Evolutionary conservation across 139 green algal species (phyloP), one percentile per base, ranked within the genome.

Genomic region (Marvania coccoides): DNA sequence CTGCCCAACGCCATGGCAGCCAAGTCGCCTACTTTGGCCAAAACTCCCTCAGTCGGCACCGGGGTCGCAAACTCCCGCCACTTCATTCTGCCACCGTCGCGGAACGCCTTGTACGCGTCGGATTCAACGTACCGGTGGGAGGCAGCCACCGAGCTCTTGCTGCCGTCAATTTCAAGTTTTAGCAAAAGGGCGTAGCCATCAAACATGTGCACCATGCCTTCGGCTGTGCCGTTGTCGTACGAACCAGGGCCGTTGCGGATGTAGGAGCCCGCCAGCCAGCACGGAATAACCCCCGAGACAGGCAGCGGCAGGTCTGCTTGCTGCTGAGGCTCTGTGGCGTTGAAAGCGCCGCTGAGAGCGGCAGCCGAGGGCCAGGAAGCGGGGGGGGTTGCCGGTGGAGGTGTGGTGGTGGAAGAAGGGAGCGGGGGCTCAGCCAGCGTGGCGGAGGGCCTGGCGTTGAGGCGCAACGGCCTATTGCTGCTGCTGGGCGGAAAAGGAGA

Each of bases 181-280:
- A 56, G 31, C 28, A 94, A 46, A 58, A 84, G 71, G 29, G 62
- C 83, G 55, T 83, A 91, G 6, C 87, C 87, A 24, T 94, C 87
- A 71, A 94, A 94, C 70, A 94, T 58, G 70, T 94, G 86, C 24
- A 61, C 3, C 23, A 47, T 65, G 0, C 37, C 58, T 15, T 35
- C 37, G 9, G 15, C 38, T n/a, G 48, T 56, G 4, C 30, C 48
- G 19, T 39, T 53, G 12, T 42, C 36, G 57, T 56, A 58, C 7
- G 26, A 57, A 0, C 81, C 83, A 3, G 77, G 74, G 19, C 83
- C 83, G 47, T 90, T 90, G 35, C 74, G 34, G 6, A 88, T n/a
- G 46, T 85, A 72, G 6, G n/a, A 45, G 23, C 83, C 83, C 1
- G 40, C 19, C 14, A 90, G 70, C 83, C 83, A 90, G 0, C 45